Evolutionary conservation across 257 asterid species (phyloP), one percentile per base, ranked within the genome.

Genomic region (Nemophila menziesii): DNA sequence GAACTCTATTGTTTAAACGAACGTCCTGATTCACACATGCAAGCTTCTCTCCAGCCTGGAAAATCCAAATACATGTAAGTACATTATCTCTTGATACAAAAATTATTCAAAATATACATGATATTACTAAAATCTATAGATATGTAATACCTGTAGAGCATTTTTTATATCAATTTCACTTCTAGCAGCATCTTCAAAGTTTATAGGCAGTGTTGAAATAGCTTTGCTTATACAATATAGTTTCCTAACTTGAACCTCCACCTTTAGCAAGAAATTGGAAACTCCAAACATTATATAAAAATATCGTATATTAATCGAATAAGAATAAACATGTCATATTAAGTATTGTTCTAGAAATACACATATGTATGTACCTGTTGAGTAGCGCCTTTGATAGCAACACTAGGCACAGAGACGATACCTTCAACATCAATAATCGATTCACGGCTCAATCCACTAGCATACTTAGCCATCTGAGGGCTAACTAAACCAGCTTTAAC

Each of bases 11-110:
- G 55, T 89, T 89, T 72, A 89, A 58, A 39, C 95, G 94, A 34
- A 92, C 78, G 55, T 89, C 98, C 77, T 80, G 98, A 63, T 84
- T 84, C 17, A 89, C 95, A 45, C 92, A 90, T 48, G 76, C 94
- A 58, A 84, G 79, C 59, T 71, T 76, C 68, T 82, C 78, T 8
- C 92, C 93, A 13, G 71, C 82, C 97, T 86, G 75, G 76, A 16
- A n/a, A 3, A 5, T 20, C 16, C 19, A 57, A n/a, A n/a, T n/a
- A n/a, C n/a, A n/a, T 18, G 15, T 4, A 17, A 29, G 0, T 48
- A 16, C n/a, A n/a, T n/a, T n/a, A n/a, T n/a, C n/a, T n/a, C n/a
- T n/a, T n/a, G n/a, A n/a, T n/a, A n/a, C n/a, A n/a, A n/a, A n/a
- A n/a, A n/a, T n/a, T n/a, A n/a, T n/a, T n/a, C n/a, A 41, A n/a